Evolutionary conservation across 2,329 filamentous ascomycete genomes (phyloP), one percentile per base, ranked within the genome.

Genomic region (Sporothrix sp.): DNA sequence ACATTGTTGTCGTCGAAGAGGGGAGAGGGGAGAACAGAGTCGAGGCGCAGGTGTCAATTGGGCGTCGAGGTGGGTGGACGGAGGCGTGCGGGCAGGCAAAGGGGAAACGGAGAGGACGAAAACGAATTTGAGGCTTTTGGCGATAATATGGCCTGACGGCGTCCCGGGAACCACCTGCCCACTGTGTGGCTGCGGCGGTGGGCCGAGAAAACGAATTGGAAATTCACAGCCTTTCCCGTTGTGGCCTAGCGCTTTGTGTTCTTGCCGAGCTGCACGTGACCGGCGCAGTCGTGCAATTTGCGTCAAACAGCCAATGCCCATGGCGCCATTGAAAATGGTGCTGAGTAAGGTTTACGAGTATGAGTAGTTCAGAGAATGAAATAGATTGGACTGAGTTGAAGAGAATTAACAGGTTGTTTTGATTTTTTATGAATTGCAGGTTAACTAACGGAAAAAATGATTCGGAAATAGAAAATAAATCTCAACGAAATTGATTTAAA

Each of bases 1-100:
- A 79, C 80, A 84, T 82, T 21, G 21, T 51, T 5, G 10, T 28
- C 10, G 32, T 7, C 20, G 20, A 10, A 8, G 30, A 32, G 27
- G n/a, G 37, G 30, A n/a, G n/a, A 30, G 28, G 18, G 11, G 18
- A 36, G 23, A 20, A n/a, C n/a, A n/a, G 16, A 18, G 28, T 32
- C 11, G 30, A 23, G 62, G 65, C 66, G 62, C 57, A 58, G 58
- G 7, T 32, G 16, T 50, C 45, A 52, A 54, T 58, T 56, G 54
- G 35, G 28, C 7, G 46, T 39, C 49, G 49, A n/a, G 28, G 52
- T 37, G 42, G 46, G 51, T 47, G 33, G 28, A 33, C 43, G 44
- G 32, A 51, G 18, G 28, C 39, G 37, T 51, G 32, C 43, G 25
- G 46, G 23, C 30, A n/a, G 21, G 20, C 20, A 25, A 35, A 32